phyloP scores from a whole-genome alignment of 139 green algal species.

The Penium margaritaceum region DNA sequence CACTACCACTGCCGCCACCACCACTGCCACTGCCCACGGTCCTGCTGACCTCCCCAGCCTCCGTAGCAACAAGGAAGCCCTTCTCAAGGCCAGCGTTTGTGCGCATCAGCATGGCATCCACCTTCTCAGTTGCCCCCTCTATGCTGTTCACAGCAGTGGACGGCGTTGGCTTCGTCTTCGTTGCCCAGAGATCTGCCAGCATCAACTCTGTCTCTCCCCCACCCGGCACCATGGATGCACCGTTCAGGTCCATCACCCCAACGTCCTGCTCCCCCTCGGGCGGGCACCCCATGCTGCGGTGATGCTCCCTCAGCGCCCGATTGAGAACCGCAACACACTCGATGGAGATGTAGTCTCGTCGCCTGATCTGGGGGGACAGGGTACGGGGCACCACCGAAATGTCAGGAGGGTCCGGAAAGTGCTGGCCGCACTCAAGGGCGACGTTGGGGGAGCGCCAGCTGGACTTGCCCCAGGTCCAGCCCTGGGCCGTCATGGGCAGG shows the following conservation, averaged over 20 bases:
- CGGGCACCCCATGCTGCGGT: conserved; percentile 14
- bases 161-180: too few relatives aligned
- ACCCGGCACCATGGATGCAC: background rate
- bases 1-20: background rate
- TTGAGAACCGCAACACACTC: conserved; percentile 29
- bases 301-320: conserved; percentile 16
- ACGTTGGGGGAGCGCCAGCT: conserved; percentile 6
- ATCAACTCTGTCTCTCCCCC: background rate
- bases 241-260: conserved; percentile 11
- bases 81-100: background rate
- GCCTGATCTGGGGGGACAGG: background rate
- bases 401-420: conserved; percentile 30
- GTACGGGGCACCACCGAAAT: background rate
- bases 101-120: too few relatives aligned
- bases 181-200: background rate
- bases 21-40: background rate
- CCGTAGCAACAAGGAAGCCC: background rate
- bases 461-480: conserved; percentile 27
- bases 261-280: conserved; percentile 12
- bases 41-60: too few relatives aligned
- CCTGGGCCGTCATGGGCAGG: conserved; percentile 6
- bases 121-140: background rate
- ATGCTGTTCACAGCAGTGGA: too few relatives aligned
- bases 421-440: background rate
- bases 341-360: conserved; percentile 21